Conservation (phyloP, 139 green algal species). For the Diplosphaera chodatii region DNA sequence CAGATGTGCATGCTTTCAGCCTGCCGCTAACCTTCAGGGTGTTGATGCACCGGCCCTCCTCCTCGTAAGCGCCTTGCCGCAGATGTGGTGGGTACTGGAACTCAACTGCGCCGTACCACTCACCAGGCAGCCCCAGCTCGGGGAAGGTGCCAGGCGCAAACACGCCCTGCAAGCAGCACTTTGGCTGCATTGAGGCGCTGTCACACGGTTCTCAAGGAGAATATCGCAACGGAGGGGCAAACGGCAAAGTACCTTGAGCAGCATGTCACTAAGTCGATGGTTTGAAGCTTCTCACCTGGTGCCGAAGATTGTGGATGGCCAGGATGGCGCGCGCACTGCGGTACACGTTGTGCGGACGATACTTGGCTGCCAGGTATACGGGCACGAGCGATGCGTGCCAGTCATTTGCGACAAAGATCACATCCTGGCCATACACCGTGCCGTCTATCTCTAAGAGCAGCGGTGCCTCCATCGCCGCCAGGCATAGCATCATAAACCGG, state of each 20-base stretch:
- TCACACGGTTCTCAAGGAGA: too few species aligned
- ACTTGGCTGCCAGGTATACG: conserved; percentile 79
- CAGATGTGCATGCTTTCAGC: background rate
- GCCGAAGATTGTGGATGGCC: conserved; percentile 83
- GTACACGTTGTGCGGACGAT: conserved; percentile 73
- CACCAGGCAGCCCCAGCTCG: conserved; percentile 55
- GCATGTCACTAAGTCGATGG: too few species aligned
- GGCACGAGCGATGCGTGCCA: conserved; percentile 74
- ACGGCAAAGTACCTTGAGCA: too few species aligned
- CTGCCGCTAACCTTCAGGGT: conserved; percentile 18
- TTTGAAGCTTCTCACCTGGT: conserved; percentile 49
- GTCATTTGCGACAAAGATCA: conserved; percentile 54
- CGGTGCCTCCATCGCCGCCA: conserved; percentile 66
- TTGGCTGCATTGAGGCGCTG: too few species aligned
- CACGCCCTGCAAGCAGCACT: conserved; percentile 51
- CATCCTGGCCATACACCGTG: conserved; percentile 30
- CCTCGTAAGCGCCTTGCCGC: conserved; percentile 67
- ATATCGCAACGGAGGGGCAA: too few species aligned
- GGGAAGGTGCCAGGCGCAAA: conserved; percentile 53
- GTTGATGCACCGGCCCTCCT: conserved; percentile 64
- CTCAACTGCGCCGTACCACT: conserved; percentile 83
- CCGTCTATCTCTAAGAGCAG: conserved; percentile 48
- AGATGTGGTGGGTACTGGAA: conserved; percentile 78
- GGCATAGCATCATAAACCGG: conserved; percentile 65
- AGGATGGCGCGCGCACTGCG: conserved; percentile 57